Evolutionary conservation across 2,329 filamentous ascomycete genomes (phyloP).

Genomic region (Penicillium palitans): DNA sequence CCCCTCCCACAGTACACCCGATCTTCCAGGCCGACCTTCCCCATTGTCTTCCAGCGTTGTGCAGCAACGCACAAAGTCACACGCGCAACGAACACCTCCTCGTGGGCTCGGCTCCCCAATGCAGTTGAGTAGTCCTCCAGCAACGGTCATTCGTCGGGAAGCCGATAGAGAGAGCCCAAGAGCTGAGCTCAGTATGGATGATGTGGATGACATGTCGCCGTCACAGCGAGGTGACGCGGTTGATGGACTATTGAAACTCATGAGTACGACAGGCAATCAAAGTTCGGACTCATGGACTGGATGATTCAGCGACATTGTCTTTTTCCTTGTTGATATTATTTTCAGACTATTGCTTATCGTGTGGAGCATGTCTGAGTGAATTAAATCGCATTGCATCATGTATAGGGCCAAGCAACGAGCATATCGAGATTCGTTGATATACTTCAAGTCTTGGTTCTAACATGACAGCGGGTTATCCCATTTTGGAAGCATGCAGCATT

Average conservation of each 20-base stretch:
- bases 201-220: conserved; percentile 19
- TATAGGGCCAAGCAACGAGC: not conserved
- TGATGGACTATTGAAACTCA: conserved; percentile 43
- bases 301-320: conserved; percentile 6
- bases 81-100: conserved; percentile 20
- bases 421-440: not conserved
- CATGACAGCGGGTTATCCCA: not conserved
- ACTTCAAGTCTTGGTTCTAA: not conserved
- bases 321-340: conserved; percentile 7
- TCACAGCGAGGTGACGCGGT: conserved; percentile 41
- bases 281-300: conserved; percentile 27
- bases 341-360: not conserved
- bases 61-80: conserved; percentile 15
- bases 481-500: conserved; percentile 16
- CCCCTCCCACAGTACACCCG: conserved; percentile 24
- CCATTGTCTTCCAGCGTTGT: conserved; percentile 12
- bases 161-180: conserved; percentile 15
- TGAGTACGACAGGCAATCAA: conserved; percentile 37
- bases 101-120: conserved; percentile 32
- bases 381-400: not conserved
- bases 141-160: conserved; percentile 26
- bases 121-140: conserved; percentile 40
- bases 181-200: conserved; percentile 4
- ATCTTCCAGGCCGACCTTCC: conserved; percentile 23
- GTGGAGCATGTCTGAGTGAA: not conserved